phyloP scores from a whole-genome alignment of 1,284 basidiomycete genomes.

The Salmacisia buchloeana region DNA sequence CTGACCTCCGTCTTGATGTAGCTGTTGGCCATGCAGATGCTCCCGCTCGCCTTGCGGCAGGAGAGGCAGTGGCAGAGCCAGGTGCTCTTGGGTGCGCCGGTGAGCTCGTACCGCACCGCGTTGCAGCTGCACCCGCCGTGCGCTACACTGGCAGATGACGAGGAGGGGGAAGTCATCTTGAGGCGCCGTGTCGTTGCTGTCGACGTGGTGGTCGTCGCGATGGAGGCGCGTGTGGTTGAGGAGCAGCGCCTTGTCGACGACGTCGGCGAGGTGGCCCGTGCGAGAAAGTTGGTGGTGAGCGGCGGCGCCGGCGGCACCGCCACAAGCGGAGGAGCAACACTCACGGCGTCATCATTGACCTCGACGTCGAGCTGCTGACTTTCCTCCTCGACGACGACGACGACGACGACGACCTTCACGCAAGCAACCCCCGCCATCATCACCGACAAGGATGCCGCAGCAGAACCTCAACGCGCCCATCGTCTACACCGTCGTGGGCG shows the following conservation, averaged over 20 bases:
- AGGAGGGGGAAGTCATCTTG: too few relatives aligned
- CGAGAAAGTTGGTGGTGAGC: too few relatives aligned
- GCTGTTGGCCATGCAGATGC: not conserved
- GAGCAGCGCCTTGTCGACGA: too few relatives aligned
- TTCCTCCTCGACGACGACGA: too few relatives aligned
- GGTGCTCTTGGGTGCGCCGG: not conserved
- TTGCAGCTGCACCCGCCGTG: not conserved
- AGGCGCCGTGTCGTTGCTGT: too few relatives aligned
- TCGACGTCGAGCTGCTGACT: constrained; percentile 4
- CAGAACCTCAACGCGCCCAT: constrained; percentile 42
- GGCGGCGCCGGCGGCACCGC: too few relatives aligned
- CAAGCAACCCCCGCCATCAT: not conserved
- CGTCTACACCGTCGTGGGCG: constrained; percentile 43
- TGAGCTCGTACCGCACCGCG: not conserved
- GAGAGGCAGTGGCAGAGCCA: not conserved
- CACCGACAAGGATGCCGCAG: constrained; percentile 37
- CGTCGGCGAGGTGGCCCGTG: too few relatives aligned
- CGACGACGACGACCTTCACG: not conserved
- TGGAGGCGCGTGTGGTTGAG: too few relatives aligned
- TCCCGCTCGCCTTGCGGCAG: not conserved
- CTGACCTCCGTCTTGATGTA: not conserved
- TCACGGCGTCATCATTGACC: too few relatives aligned
- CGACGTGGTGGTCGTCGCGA: too few relatives aligned
- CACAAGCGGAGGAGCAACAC: too few relatives aligned
- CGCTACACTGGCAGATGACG: too few relatives aligned